Base-by-base conservation (phyloP, 306 rosid genomes). In the Rosa chinensis region DNA sequence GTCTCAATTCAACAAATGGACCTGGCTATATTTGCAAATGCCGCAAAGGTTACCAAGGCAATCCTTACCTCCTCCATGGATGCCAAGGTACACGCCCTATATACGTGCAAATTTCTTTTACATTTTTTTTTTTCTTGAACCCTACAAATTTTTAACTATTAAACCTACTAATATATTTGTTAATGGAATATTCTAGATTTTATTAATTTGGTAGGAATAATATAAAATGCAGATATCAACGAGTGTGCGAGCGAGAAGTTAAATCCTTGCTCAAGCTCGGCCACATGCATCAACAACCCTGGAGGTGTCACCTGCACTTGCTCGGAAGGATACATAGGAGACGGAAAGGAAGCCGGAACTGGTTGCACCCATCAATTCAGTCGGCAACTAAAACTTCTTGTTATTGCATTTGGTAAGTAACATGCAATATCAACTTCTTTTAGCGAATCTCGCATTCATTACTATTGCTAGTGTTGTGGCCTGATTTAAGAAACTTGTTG, bases 11-110 rank as follows among this genome's bases (percentile, higher is more conserved):
- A 13, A 20, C 10, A 3, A 69, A 42, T 5, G 78, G 75, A 11
- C 39, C 10, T 48, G 89, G 89, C 0, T 83, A 86, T 25, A 39
- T n/a, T 10, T 83, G 87, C 76, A 71, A 66, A 2, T 83, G 87
- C 49, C 28, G 39, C 6, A 8, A 16, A 14, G 83, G 86, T 8
- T 83, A 35, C 32, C 43, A 69, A 48, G 83, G 80, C 17, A 83
- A 79, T 28, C 74, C 83, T 39, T 83, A 83, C 44, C 73, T 79
- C 18, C 80, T 61, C 43, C 5, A 58, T 69, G 84, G 77, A 10
- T 81, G 80, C n/a, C 53, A 32, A n/a, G 84, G 84, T 75, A 74
- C 0, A 8, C 23, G 23, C 4, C 11, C 61, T 12, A 47, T 50
- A 8, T 56, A 59, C 11, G 23, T 59, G 4, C 8, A 10, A 11